Evolutionary conservation across 768 basidiomycete species (phyloP).

Genomic region (Lactarius trivialis): DNA sequence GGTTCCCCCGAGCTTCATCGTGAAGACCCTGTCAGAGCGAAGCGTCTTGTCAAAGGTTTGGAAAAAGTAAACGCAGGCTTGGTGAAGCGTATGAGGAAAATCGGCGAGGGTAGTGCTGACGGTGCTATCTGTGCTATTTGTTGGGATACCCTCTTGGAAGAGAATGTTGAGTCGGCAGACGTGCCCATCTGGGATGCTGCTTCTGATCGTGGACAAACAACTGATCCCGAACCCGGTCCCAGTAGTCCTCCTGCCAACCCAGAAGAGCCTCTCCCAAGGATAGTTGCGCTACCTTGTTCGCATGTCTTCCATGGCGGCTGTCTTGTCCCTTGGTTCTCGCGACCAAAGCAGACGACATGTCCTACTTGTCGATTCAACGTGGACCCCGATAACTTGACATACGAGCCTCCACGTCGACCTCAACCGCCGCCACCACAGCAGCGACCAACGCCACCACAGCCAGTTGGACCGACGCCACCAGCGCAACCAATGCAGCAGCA

Average conservation of each 20-base stretch:
- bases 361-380: slow-evolving; percentile 80
- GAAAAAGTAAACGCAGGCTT: slow-evolving; percentile 63
- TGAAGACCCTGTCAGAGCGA: slow-evolving; percentile 65
- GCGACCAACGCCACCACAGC: slow-evolving; percentile 11
- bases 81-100: slow-evolving; percentile 55
- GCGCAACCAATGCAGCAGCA: slow-evolving; percentile 5
- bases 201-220: slow-evolving; percentile 12
- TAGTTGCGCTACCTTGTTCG: slow-evolving; percentile 70
- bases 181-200: not conserved
- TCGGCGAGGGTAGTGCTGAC: slow-evolving; percentile 34
- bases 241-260: slow-evolving; percentile 2
- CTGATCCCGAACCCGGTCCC: slow-evolving; percentile 17
- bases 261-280: slow-evolving; percentile 31
- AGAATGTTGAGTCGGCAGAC: not conserved
- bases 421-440: not conserved
- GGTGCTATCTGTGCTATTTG: slow-evolving; percentile 62
- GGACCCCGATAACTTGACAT: slow-evolving; percentile 71
- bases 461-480: not conserved
- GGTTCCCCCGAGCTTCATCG: slow-evolving; percentile 30
- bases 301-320: slow-evolving; percentile 79
- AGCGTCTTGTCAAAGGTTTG: slow-evolving; percentile 52
- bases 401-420: slow-evolving; percentile 18
- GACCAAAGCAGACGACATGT: slow-evolving; percentile 73
- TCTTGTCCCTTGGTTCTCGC: slow-evolving; percentile 76
- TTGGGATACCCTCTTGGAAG: slow-evolving; percentile 56